Conservation (phyloP, 108 stramenopile genomes). For the Pseudonitzschia pungens region DNA sequence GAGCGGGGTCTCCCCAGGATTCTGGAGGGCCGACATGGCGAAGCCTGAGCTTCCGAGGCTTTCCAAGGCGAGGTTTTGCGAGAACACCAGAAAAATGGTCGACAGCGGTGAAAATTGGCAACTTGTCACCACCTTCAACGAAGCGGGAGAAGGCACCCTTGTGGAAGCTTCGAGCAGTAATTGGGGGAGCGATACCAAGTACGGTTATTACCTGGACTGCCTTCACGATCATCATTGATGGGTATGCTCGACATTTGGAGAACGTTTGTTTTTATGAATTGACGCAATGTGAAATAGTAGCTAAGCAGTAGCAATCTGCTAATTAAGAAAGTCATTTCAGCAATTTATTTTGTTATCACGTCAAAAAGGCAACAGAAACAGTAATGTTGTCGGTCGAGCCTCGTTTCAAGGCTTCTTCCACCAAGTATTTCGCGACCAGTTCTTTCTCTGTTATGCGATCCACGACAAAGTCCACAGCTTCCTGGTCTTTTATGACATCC, state of each 20-base stretch:
- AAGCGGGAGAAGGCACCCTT: conserved; percentile 37
- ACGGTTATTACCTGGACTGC: conserved; percentile 40
- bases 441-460: conserved; percentile 21
- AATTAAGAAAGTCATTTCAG: not conserved
- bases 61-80: conserved; percentile 13
- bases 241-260: not conserved
- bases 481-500: conserved; percentile 88
- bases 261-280: not conserved
- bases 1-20: conserved; percentile 32
- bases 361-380: conserved; percentile 56
- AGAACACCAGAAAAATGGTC: conserved; percentile 25
- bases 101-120: conserved; percentile 29
- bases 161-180: conserved; percentile 25
- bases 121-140: conserved; percentile 34
- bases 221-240: conserved; percentile 22
- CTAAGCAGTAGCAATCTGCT: not conserved
- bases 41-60: conserved; percentile 13
- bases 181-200: conserved; percentile 30
- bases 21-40: conserved; percentile 29
- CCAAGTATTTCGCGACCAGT: conserved; percentile 50
- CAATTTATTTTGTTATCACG: not conserved
- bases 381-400: conserved; percentile 87
- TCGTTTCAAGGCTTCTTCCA: conserved; percentile 63
- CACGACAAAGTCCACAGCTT: conserved; percentile 73
- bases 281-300: not conserved